These are phyloP conservation scores for Thelonectria discophora DNA, from an alignment of 2,329 filamentous ascomycete species.

Conservation along the genomic window DNA sequence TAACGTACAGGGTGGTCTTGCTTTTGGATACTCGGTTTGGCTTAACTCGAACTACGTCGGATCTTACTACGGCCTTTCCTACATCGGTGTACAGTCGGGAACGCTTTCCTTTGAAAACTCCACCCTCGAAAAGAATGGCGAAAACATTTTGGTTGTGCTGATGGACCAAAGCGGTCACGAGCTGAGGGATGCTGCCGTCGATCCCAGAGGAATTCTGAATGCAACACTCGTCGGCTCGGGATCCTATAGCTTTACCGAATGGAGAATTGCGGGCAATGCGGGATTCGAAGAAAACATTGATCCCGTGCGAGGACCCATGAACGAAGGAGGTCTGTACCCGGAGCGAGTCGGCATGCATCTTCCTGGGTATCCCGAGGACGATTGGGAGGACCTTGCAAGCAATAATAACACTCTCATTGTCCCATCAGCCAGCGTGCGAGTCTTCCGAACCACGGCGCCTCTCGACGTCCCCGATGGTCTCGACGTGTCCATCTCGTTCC, in stretches of 20 bases:
- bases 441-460: conserved; percentile 63
- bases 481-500: conserved; percentile 66
- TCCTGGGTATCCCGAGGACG: conserved; percentile 60
- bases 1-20: conserved; percentile 61
- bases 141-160: conserved; percentile 63
- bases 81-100: conserved; percentile 46
- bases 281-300: conserved; percentile 62
- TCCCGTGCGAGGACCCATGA: conserved; percentile 62
- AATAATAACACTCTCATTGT: conserved; percentile 52
- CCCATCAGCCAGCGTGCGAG: conserved; percentile 59
- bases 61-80: conserved; percentile 61
- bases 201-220: conserved; percentile 61
- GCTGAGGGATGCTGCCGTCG: conserved; percentile 56
- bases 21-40: conserved; percentile 66
- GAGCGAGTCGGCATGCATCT: conserved; percentile 68
- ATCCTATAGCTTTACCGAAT: conserved; percentile 56
- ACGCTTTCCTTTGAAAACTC: conserved; percentile 61
- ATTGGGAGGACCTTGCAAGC: conserved; percentile 49
- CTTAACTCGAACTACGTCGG: conserved; percentile 66
- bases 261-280: conserved; percentile 67
- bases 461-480: conserved; percentile 60
- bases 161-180: conserved; percentile 70
- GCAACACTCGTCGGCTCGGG: conserved; percentile 57
- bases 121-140: conserved; percentile 49
- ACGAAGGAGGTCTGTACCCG: conserved; percentile 66